A percentile compares a stretch with the other conserved stretches of the same genome.
These are phyloP conservation scores for Pseudocercospora fijiensis DNA, from an alignment of 2,329 filamentous ascomycete species.

Conservation along the genomic window DNA sequence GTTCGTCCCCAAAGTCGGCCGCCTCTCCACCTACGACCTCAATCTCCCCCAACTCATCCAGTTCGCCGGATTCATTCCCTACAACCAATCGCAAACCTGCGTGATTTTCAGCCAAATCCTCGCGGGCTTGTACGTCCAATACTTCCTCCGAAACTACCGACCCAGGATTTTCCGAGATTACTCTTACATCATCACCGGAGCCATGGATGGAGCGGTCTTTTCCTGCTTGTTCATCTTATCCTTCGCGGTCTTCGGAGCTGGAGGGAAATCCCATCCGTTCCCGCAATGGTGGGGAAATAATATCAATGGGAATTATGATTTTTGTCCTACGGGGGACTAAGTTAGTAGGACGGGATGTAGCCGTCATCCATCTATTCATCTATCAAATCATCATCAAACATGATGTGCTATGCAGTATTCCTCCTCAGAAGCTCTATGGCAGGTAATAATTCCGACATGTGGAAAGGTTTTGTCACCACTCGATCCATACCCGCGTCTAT, in stretches of 20 bases:
- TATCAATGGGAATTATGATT: constrained; percentile 49
- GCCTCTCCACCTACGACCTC: constrained; percentile 39
- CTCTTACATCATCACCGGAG: constrained; percentile 54
- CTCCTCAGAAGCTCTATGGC: constrained; percentile 41
- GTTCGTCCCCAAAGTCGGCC: constrained; percentile 51
- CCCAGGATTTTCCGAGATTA: constrained; percentile 57
- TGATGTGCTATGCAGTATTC: background rate
- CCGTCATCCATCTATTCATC: background rate
- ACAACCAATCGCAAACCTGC: constrained; percentile 57
- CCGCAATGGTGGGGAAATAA: constrained; percentile 59
- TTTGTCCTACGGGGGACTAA: constrained; percentile 44
- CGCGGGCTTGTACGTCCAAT: constrained; percentile 52
- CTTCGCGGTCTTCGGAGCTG: constrained; percentile 55
- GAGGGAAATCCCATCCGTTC: constrained; percentile 43
- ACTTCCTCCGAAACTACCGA: constrained; percentile 54
- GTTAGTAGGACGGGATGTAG: background rate
- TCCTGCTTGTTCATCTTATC: constrained; percentile 54
- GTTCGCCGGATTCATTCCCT: constrained; percentile 56
- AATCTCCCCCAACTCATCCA: constrained; percentile 58
- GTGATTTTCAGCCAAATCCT: constrained; percentile 49
- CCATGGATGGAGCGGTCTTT: constrained; percentile 54
- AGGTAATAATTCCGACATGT: constrained; percentile 47
- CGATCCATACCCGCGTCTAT: constrained; percentile 73
- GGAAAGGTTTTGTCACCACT: constrained; percentile 24
- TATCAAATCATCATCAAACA: background rate